Conservation (phyloP, 306 rosid species). For the Senna siamea region DNA sequence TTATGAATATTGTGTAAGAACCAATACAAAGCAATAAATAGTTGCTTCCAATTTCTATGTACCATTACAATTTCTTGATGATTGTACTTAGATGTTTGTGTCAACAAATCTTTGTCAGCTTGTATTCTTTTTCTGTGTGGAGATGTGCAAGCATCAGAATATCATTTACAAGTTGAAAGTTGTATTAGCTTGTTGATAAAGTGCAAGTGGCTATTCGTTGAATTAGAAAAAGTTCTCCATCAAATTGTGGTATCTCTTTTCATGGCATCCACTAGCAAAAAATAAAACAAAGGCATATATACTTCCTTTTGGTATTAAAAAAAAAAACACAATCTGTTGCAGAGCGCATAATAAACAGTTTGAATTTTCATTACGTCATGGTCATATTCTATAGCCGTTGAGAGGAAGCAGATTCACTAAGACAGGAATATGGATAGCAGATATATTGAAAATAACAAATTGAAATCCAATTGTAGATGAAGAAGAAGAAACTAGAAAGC, state of each 20-base stretch:
- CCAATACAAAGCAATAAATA: constrained; percentile 38
- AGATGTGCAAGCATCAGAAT: constrained; percentile 37
- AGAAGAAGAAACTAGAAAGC: background rate
- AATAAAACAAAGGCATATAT: background rate
- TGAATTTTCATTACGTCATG: background rate
- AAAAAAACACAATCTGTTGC: too few relatives aligned
- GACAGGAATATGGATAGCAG: background rate
- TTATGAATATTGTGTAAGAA: constrained; percentile 33
- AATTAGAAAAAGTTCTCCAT: background rate
- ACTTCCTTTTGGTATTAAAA: too few relatives aligned
- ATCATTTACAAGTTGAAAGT: constrained; percentile 33
- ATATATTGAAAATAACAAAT: background rate
- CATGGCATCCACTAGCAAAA: background rate
- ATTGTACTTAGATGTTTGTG: background rate
- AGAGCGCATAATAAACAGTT: too few relatives aligned
- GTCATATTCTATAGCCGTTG: background rate
- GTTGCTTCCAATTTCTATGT: background rate
- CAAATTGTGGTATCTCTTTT: background rate
- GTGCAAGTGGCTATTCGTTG: too few relatives aligned
- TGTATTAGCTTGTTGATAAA: constrained; percentile 39
- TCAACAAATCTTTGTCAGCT: background rate
- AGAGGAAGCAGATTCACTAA: background rate
- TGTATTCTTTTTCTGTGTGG: constrained; percentile 21
- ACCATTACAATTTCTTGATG: background rate
- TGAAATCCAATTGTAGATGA: background rate